phyloP scores from a whole-genome alignment of 768 basidiomycete species.

The Crassisporium funariophilum region DNA sequence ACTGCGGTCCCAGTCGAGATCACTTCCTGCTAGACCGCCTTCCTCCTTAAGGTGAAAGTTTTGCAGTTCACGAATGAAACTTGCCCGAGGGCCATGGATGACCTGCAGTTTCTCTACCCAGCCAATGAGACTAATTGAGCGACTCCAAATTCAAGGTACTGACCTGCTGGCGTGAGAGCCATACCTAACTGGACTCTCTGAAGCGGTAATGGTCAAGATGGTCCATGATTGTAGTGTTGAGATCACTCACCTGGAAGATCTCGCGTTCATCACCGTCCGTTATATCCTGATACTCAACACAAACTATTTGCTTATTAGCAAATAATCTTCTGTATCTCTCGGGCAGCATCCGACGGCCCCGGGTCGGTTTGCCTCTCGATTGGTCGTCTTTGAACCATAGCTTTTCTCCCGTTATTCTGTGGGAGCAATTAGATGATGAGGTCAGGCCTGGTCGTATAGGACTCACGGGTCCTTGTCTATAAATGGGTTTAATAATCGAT shows the following conservation, averaged over 20 bases:
- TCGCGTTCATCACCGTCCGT: conserved; percentile 61
- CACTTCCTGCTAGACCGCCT: conserved; percentile 33
- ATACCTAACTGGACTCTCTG: conserved; percentile 80
- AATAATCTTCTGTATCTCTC: conserved; percentile 60
- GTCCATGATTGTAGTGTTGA: not conserved
- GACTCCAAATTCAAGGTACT: conserved; percentile 9
- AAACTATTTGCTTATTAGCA: conserved; percentile 75
- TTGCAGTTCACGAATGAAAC: conserved; percentile 61
- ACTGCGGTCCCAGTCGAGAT: conserved; percentile 49
- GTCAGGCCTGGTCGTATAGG: not conserved
- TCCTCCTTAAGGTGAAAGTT: conserved; percentile 44
- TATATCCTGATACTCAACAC: conserved; percentile 74
- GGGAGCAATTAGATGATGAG: not conserved
- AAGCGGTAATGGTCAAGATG: conserved; percentile 2
- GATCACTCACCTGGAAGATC: conserved; percentile 64
- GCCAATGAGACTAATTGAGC: not conserved
- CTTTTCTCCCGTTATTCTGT: conserved; percentile 45
- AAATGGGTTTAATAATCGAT: not conserved
- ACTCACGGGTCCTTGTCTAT: conserved; percentile 57
- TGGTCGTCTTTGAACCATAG: conserved; percentile 49
- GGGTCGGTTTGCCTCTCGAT: conserved; percentile 6
- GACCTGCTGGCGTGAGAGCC: conserved; percentile 72
- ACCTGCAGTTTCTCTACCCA: conserved; percentile 68
- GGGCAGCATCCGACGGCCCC: conserved; percentile 41
- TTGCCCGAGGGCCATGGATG: conserved; percentile 54